Evolutionary conservation across 192 early-diverging fungal genomes (phyloP), one percentile per base, ranked within the genome.

Genomic region (Coemansia sp.): DNA sequence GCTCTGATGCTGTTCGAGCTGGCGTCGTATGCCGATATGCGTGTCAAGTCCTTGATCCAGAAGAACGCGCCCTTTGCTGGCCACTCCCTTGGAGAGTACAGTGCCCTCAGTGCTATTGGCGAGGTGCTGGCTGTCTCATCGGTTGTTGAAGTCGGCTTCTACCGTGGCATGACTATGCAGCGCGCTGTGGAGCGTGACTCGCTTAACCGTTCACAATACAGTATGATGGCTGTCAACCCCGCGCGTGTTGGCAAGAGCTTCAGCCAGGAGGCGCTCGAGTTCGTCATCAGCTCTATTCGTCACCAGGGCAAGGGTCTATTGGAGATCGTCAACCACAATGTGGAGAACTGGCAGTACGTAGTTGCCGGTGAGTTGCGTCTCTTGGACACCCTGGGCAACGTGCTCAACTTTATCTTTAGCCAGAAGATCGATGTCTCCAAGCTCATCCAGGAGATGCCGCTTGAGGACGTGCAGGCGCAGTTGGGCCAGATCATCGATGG

Each of bases 81-180:
- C 65, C 95, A 97, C 87, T 92, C 92, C 71, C 87, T 97, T 66
- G 95, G 95, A 69, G 95, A 97, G 74, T 97, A 97, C 69, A 92
- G 94, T 71, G 95, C 90, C 42, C 86, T 96, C 40, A 89, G 93
- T n/a, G 85, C 95, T 26, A 89, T 97, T 59, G 94, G 92, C 63
- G 90, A 92, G 69, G 92, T 95, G 0, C 74, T 97, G 33, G 87
- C 91, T 14, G 87, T 97, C 63, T 89, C 93, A 69, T 76, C 89
- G 24, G 71, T 97, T 4, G 91, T 94, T 46, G 95, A 97, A 67
- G 92, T 97, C 50, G 91, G 93, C 13, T 97, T 97, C 85, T 97
- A 97, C 86, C 90, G 95, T 77, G 95, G 95, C 74, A 94, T 95
- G 91, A 97, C 95, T 34, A 97, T 97, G 95, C 95, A 97, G 86